A percentile compares a stretch with the other conserved stretches of the same genome.
These are phyloP conservation scores for Solanum aculeatissimum DNA, from an alignment of 305 asterid species.

Conservation along the genomic window DNA sequence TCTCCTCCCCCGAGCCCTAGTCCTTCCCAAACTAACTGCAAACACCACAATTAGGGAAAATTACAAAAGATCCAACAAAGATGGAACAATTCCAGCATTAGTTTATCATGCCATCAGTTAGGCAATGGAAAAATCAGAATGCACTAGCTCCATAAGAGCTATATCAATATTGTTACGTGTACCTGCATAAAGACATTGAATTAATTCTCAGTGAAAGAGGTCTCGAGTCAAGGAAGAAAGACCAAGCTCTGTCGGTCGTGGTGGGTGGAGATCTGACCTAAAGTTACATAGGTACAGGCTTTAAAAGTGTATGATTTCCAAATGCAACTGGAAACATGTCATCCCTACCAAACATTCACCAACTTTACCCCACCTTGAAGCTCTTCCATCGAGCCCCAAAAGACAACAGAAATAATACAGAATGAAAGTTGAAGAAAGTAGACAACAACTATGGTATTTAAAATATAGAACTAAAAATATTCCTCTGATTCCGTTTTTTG, in stretches of 20 bases:
- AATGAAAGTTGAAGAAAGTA: neutral
- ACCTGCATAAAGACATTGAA: too few species aligned
- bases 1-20: constrained; percentile 19
- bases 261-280: neutral
- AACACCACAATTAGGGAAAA: neutral
- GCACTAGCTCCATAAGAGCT: neutral
- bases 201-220: too few species aligned
- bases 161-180: neutral
- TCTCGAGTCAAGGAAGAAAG: too few species aligned
- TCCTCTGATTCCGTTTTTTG: neutral
- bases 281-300: neutral
- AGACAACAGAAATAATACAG: neutral
- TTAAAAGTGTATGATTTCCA: neutral
- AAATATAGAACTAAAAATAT: too few species aligned
- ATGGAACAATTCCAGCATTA: neutral
- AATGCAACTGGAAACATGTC: neutral
- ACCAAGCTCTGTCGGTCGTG: too few species aligned
- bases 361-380: neutral
- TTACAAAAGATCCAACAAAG: neutral
- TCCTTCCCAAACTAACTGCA: constrained; percentile 23
- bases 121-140: neutral
- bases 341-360: neutral
- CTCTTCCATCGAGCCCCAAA: neutral
- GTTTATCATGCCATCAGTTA: neutral
- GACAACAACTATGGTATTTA: neutral